Evolutionary conservation across 306 rosid species (phyloP).

Genomic region (Begonia masoniana): DNA sequence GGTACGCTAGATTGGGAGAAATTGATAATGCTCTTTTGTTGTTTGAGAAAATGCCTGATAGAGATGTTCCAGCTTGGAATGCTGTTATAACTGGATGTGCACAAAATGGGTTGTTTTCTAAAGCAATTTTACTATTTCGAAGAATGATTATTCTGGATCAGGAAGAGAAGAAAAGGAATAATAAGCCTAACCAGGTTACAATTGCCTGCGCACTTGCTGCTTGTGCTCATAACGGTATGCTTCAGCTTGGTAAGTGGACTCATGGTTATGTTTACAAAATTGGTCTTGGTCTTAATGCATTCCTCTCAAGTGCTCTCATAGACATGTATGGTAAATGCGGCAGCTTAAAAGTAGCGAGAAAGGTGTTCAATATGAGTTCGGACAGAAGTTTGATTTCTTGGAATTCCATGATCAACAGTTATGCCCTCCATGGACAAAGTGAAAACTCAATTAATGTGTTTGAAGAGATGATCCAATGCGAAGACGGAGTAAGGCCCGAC

Average conservation of each 20-base stretch:
- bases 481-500: conserved; percentile 29
- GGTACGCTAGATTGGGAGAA: conserved; percentile 48
- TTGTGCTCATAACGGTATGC: conserved; percentile 69
- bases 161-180: conserved; percentile 13
- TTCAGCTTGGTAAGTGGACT: conserved; percentile 65
- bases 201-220: conserved; percentile 64
- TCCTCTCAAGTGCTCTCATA: conserved; percentile 47
- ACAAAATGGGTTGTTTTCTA: conserved; percentile 57
- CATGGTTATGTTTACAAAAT: conserved; percentile 51
- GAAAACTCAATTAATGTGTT: conserved; percentile 38
- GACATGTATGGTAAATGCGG: conserved; percentile 94
- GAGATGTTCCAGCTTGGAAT: conserved; percentile 72
- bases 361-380: conserved; percentile 38
- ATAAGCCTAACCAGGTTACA: conserved; percentile 50
- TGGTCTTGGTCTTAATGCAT: conserved; percentile 28
- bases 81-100: conserved; percentile 62
- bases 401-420: conserved; percentile 80
- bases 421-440: conserved; percentile 52
- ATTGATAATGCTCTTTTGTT: conserved; percentile 31
- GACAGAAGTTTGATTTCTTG: conserved; percentile 44
- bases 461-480: conserved; percentile 33
- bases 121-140: conserved; percentile 47
- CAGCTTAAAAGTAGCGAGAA: conserved; percentile 32
- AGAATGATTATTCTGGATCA: conserved; percentile 24
- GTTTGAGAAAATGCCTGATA: conserved; percentile 51